phyloP scores from a whole-genome alignment of 2,329 filamentous ascomycete species.

The Fusarium anguioides region DNA sequence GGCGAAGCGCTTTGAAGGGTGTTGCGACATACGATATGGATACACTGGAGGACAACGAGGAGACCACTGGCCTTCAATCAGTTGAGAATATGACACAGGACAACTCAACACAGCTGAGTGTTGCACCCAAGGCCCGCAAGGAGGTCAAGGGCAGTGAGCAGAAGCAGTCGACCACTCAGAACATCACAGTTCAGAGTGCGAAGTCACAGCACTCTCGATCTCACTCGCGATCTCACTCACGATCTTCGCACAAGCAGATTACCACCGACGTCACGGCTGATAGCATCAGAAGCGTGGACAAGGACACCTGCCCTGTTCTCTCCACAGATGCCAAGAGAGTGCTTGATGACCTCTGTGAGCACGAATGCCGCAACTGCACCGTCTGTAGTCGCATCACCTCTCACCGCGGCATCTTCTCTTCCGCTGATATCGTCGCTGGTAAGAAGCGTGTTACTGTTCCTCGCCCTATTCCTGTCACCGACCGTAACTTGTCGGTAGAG shows the following conservation, averaged over 20 bases:
- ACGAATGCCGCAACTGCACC: constrained; percentile 67
- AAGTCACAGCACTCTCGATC: constrained; percentile 44
- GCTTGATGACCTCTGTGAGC: constrained; percentile 64
- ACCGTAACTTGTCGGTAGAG: constrained; percentile 63
- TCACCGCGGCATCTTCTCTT: constrained; percentile 54
- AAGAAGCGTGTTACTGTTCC: constrained; percentile 72
- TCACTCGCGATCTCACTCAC: constrained; percentile 42
- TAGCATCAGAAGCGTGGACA: constrained; percentile 42
- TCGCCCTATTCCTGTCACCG: constrained; percentile 74
- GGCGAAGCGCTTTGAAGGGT: constrained; percentile 36
- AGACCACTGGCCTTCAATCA: constrained; percentile 51
- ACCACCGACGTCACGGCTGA: constrained; percentile 41
- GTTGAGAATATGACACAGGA: constrained; percentile 51
- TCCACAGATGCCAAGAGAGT: constrained; percentile 64
- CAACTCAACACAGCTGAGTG: constrained; percentile 48
- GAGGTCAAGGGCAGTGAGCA: constrained; percentile 31
- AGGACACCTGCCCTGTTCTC: constrained; percentile 57
- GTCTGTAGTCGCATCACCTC: constrained; percentile 66
- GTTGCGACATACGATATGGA: constrained; percentile 41
- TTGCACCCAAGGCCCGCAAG: constrained; percentile 43
- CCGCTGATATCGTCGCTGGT: constrained; percentile 52
- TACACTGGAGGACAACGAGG: constrained; percentile 48
- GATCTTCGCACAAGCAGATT: constrained; percentile 42
- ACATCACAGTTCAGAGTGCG: constrained; percentile 41
- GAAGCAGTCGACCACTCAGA: constrained; percentile 33